Evolutionary conservation across 2,329 filamentous ascomycete species (phyloP).

Genomic region (Verticillium klebahnii): DNA sequence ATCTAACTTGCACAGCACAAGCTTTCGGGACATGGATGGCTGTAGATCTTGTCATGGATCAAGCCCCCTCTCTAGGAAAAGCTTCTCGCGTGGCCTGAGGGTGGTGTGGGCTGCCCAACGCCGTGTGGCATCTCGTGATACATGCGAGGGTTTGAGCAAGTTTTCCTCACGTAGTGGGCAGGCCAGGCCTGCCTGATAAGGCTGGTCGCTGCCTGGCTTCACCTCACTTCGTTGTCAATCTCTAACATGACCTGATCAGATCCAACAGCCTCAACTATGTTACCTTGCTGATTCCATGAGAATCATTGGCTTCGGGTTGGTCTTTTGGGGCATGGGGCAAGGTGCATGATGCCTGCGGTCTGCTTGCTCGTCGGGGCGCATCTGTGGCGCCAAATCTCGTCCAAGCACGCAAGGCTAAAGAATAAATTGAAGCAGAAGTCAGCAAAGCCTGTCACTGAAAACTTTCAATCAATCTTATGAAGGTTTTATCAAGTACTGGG

Average conservation of each 20-base stretch:
- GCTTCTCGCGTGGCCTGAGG: not conserved
- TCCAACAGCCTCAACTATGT: not conserved
- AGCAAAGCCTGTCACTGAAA: no score
- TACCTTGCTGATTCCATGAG: no score
- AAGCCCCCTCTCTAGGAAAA: not conserved
- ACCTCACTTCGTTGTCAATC: not conserved
- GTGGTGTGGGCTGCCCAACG: not conserved
- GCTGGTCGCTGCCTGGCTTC: not conserved
- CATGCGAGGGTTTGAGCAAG: conserved; percentile 3
- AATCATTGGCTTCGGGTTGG: no score
- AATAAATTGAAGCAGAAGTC: no score
- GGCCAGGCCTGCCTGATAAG: not conserved
- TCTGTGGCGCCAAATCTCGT: no score
- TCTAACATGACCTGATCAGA: not conserved
- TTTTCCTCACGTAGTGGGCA: not conserved
- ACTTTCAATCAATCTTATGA: no score
- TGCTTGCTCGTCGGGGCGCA: no score
- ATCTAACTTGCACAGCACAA: not conserved
- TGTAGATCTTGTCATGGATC: no score
- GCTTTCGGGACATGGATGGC: not conserved
- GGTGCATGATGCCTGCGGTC: no score
- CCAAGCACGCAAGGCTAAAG: no score
- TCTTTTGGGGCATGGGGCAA: no score
- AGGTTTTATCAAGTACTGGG: no score
- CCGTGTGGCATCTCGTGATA: not conserved